Conservation (phyloP, 345 rosid species). For the Kernera saxatilis region DNA sequence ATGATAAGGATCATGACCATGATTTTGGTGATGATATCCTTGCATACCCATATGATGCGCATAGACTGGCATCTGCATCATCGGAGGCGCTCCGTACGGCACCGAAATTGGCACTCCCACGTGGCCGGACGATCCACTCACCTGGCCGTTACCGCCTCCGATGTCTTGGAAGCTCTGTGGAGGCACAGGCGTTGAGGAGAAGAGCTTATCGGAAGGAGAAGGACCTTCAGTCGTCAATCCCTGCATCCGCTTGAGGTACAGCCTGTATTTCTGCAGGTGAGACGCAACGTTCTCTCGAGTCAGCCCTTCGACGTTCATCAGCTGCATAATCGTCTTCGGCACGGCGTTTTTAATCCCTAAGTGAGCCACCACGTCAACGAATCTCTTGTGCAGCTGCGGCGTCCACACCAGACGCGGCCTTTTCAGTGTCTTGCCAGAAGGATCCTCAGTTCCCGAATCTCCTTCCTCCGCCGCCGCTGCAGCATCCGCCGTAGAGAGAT, state of each 20-base stretch:
- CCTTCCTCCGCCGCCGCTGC: constrained; percentile 49
- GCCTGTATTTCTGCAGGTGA: constrained; percentile 87
- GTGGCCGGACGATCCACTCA: constrained; percentile 34
- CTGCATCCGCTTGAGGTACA: constrained; percentile 87
- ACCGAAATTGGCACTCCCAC: constrained; percentile 41
- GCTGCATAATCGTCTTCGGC: constrained; percentile 97
- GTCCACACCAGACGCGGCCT: constrained; percentile 94
- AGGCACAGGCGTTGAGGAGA: constrained; percentile 68
- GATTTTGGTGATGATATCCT: constrained; percentile 35
- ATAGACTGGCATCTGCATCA: constrained; percentile 60
- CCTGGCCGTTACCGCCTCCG: constrained; percentile 24
- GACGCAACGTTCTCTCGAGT: constrained; percentile 96
- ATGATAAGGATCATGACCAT: constrained; percentile 21
- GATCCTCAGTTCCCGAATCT: constrained; percentile 75
- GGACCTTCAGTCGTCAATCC: constrained; percentile 58
- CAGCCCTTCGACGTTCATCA: constrained; percentile 96
- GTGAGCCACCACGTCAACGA: constrained; percentile 87
- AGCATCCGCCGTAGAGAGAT: constrained; percentile 36
- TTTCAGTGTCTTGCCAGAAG: constrained; percentile 57
- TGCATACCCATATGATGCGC: constrained; percentile 64
- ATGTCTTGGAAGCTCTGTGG: constrained; percentile 60
- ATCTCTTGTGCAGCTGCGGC: constrained; percentile 93
- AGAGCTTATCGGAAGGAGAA: constrained; percentile 67
- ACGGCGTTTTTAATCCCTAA: constrained; percentile 92
- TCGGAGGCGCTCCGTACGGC: constrained; percentile 42